Conservation (phyloP, 371 early-diverging fungal species). For the Lichtheimia corymbifera region DNA sequence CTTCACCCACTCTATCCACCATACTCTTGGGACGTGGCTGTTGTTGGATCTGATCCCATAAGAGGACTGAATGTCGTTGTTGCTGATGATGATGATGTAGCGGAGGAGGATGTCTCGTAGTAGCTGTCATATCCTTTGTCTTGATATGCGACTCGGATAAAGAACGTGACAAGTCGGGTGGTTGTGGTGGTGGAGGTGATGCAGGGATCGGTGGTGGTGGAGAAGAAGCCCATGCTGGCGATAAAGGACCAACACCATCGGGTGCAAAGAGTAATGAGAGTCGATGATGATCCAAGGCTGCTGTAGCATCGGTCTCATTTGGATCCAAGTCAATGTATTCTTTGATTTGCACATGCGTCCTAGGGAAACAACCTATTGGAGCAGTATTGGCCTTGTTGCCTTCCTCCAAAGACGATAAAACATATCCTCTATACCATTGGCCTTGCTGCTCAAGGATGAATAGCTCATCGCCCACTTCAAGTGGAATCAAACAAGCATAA, state of each 20-base stretch:
- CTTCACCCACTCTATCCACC: constrained; percentile 2
- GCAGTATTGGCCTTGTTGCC: constrained; percentile 45
- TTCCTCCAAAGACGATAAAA: constrained; percentile 46
- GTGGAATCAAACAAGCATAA: constrained; percentile 33
- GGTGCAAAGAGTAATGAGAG: neutral
- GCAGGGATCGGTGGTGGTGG: neutral
- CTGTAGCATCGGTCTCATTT: constrained; percentile 21
- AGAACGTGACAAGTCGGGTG: constrained; percentile 20
- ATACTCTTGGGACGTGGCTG: neutral
- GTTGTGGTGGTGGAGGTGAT: constrained; percentile 13
- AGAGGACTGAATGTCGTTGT: neutral
- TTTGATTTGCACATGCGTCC: constrained; percentile 58
- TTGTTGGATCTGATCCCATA: neutral
- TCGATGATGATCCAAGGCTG: constrained; percentile 4
- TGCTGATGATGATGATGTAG: neutral
- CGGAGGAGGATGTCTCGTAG: neutral
- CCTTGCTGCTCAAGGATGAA: constrained; percentile 57
- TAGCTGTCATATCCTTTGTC: neutral
- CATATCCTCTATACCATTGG: constrained; percentile 72
- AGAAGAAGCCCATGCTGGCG: neutral
- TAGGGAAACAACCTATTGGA: constrained; percentile 65
- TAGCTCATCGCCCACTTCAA: constrained; percentile 62
- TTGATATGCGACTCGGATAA: constrained; percentile 33
- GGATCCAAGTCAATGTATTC: constrained; percentile 45
- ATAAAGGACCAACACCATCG: too few relatives aligned